These are phyloP conservation scores for Vicia villosa DNA, from an alignment of 306 rosid species.

Conservation along the genomic window DNA sequence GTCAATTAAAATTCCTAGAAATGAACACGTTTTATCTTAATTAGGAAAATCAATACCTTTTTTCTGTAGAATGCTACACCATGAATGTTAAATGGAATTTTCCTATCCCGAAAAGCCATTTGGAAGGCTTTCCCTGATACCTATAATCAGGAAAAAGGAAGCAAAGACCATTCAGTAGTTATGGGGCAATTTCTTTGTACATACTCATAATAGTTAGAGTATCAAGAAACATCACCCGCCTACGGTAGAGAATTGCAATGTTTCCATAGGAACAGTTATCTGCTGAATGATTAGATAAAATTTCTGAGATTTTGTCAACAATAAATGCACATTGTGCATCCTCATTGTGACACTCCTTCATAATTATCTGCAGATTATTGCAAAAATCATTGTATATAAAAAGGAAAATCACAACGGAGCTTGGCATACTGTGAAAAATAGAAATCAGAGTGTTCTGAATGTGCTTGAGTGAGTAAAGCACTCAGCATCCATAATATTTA, in stretches of 20 bases:
- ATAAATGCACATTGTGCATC: conserved; percentile 86
- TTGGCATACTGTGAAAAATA: too few species aligned
- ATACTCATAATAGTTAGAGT: conserved; percentile 12
- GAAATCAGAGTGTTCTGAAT: too few species aligned
- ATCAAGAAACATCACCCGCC: conserved; percentile 73
- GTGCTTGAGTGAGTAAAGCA: too few species aligned
- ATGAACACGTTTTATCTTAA: conserved; percentile 4
- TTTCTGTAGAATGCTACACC: conserved; percentile 92
- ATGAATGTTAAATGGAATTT: conserved; percentile 86
- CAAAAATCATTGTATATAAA: conserved; percentile 32
- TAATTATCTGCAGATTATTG: conserved; percentile 52
- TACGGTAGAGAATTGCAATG: conserved; percentile 90
- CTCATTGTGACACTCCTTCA: conserved; percentile 90
- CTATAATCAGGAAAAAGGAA: conserved; percentile 44
- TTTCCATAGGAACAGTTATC: conserved; percentile 63
- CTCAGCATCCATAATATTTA: too few species aligned
- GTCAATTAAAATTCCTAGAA: conserved; percentile 3
- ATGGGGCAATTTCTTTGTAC: conserved; percentile 15
- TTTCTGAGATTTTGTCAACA: conserved; percentile 83
- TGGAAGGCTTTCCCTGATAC: conserved; percentile 90
- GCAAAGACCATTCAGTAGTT: conserved; percentile 16
- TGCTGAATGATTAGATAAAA: conserved; percentile 52
- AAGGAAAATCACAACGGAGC: conserved; percentile 26
- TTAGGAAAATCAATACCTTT: conserved; percentile 56
- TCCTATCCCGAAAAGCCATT: conserved; percentile 85